Percentiles rank a stretch among this genome's conserved stretches.
phyloP scores from a whole-genome alignment of 2,329 filamentous ascomycete species.

The Helotiales sp. region DNA sequence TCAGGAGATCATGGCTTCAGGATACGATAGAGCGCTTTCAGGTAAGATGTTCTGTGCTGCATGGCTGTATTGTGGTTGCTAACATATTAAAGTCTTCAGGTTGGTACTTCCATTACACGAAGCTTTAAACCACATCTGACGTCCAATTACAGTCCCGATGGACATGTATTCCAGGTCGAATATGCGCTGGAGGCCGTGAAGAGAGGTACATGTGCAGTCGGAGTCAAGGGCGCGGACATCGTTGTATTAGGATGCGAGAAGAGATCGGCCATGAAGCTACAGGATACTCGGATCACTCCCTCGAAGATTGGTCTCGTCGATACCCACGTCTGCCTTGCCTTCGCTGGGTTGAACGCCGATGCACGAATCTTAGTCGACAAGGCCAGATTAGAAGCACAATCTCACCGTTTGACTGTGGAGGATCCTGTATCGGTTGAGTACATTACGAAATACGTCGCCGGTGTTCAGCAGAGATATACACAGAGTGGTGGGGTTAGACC shows the following conservation, averaged over 20 bases:
- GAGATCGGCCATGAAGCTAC: conserved; percentile 97
- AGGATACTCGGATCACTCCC: conserved; percentile 98
- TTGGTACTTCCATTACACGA: conserved; percentile 40
- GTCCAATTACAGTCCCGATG: conserved; percentile 74
- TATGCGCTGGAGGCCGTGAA: conserved; percentile 99
- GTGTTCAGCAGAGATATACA: conserved; percentile 98
- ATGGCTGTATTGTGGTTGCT: conserved; percentile 43
- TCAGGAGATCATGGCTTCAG: conserved; percentile 72
- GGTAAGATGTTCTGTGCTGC: conserved; percentile 59
- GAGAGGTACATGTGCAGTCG: conserved; percentile 97
- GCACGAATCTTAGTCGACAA: conserved; percentile 98
- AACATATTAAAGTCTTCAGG: conserved; percentile 73
- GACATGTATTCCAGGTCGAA: conserved; percentile 99
- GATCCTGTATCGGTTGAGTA: conserved; percentile 98
- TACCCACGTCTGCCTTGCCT: conserved; percentile 93
- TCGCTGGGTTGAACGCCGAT: conserved; percentile 96
- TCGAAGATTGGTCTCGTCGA: conserved; percentile 98
- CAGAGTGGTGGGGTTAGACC: conserved; percentile 97
- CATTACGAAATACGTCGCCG: conserved; percentile 98
- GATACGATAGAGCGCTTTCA: conserved; percentile 98
- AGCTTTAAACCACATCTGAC: conserved; percentile 43
- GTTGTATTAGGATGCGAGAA: conserved; percentile 98
- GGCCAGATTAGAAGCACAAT: conserved; percentile 94
- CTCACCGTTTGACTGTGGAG: conserved; percentile 93
- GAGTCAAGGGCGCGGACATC: conserved; percentile 91